phyloP scores from a whole-genome alignment of 108 stramenopile species.

The Aurantiochytrium sp. region DNA sequence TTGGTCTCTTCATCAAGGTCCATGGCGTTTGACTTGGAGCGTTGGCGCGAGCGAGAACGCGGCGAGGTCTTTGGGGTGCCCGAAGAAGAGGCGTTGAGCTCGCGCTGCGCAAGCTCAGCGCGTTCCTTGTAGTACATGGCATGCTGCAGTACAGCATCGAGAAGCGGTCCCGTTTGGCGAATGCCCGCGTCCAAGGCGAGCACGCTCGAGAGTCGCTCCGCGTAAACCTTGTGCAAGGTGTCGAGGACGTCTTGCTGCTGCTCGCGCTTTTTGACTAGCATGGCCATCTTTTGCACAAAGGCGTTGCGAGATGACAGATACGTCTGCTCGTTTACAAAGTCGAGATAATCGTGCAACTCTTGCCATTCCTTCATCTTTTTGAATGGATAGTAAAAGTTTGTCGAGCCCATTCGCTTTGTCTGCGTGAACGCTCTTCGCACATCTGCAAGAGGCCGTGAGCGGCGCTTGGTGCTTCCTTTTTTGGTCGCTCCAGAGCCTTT shows the following conservation, averaged over 20 bases:
- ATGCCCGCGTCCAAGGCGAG: not conserved
- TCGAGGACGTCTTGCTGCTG: not conserved
- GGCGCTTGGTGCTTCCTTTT: not conserved
- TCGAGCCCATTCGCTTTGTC: not conserved
- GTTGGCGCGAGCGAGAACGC: not conserved
- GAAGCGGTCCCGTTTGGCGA: not conserved
- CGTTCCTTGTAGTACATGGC: not conserved
- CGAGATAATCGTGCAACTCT: not conserved
- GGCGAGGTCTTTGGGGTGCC: not conserved
- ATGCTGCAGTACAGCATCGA: not conserved
- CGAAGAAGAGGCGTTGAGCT: not conserved
- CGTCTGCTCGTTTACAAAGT: slow-evolving; percentile 2
- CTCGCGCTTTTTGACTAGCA: not conserved
- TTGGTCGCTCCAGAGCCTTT: not conserved
- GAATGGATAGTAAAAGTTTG: slow-evolving; percentile 4
- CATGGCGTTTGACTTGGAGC: not conserved
- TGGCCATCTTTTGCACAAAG: slow-evolving; percentile 1
- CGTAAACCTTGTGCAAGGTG: not conserved
- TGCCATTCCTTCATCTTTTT: slow-evolving; percentile 15
- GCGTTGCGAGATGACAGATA: not conserved
- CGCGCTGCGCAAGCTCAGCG: not conserved
- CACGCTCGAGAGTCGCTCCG: not conserved
- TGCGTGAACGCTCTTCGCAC: not conserved
- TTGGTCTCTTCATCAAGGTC: not conserved
- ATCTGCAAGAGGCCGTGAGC: not conserved